These are phyloP conservation scores for Ogataea wickerhamii DNA, from an alignment of 805 yeast genomes.

Conservation along the genomic window DNA sequence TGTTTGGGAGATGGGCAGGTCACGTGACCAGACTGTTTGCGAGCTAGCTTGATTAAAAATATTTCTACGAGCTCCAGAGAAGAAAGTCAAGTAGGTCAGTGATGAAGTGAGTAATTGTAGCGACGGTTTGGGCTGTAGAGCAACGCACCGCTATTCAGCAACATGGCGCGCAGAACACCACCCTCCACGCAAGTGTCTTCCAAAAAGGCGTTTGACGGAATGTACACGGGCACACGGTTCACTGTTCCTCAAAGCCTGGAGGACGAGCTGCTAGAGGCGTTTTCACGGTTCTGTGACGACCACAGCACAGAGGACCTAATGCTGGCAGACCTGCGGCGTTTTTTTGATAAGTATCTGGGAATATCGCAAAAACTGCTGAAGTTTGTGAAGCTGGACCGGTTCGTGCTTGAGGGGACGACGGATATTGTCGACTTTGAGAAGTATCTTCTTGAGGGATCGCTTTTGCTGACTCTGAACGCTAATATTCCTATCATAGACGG, in stretches of 20 bases:
- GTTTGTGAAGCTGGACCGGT: constrained; percentile 27
- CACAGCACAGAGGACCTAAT: constrained; percentile 36
- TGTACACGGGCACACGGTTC: constrained; percentile 17
- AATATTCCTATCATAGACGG: constrained; percentile 35
- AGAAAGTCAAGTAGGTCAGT: too few relatives aligned
- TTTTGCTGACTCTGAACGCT: constrained; percentile 34
- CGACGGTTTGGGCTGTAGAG: too few relatives aligned
- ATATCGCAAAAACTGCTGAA: constrained; percentile 29
- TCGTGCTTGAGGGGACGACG: constrained; percentile 37
- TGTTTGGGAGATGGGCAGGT: too few relatives aligned
- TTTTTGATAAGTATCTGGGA: constrained; percentile 28
- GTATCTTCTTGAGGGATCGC: constrained; percentile 37
- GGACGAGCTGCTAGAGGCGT: constrained; percentile 41
- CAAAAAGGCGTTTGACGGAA: constrained; percentile 14
- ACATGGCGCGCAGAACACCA: too few relatives aligned
- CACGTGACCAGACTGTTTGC: too few relatives aligned
- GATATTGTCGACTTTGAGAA: constrained; percentile 47
- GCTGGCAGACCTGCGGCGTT: constrained; percentile 26
- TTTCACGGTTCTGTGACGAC: constrained; percentile 38
- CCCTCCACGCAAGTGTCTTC: too few relatives aligned
- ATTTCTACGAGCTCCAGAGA: too few relatives aligned
- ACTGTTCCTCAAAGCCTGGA: constrained; percentile 42
- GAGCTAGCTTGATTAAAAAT: too few relatives aligned
- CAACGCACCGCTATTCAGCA: too few relatives aligned
- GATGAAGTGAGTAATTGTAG: too few relatives aligned